Base-by-base conservation (phyloP, 2,329 filamentous ascomycete species). In the Waltergamsia citrina region DNA sequence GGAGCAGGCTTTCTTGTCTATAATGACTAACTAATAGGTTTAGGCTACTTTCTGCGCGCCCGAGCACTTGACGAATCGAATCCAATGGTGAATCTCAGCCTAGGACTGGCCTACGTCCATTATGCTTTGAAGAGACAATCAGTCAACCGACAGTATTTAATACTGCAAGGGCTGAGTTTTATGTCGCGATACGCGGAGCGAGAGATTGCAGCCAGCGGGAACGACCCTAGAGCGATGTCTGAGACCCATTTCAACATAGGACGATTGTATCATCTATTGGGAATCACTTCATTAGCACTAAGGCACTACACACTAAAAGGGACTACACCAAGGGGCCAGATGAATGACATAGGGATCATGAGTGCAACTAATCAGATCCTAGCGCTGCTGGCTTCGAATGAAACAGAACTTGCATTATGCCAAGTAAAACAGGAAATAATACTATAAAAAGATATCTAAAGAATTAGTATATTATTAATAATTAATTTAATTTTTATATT, bases 111-210 rank as follows among this genome's bases (percentile, higher is more conserved):
- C 20, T 96, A 94, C 54, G 74, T 95, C 25, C 85, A 95, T 53
- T 83, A 92, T 52, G 81, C 83, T 1, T 71, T 95, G 49, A 95
- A 96, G 55, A 74, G 90, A 3, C 85, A 94, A 54, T 79, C 82
- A 0, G 85, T 90, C 31, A 96, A 96, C 52, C 69, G 92, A 2
- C 90, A 96, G 51, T 90, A 85, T 50, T 74, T 87, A 26, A 77
- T 95, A 27, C 69, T 85, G 42, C 88, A 96, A 53, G 92, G 87
- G 0, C 70, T 95, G 33, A 67, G 79, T 0, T 95, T 94, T 48
- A 59, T 96, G 37, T 74, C 47, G 5, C 45, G 49, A n/a, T 61
- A 61, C 24, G 46, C 48, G 7, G 43, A 52, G 7, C 23, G 37
- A n/a, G n/a, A n/a, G n/a, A n/a, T n/a, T n/a, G n/a, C 16, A 16